Base-by-base conservation (phyloP, 2,329 filamentous ascomycete species). In the Diaporthe sp. region DNA sequence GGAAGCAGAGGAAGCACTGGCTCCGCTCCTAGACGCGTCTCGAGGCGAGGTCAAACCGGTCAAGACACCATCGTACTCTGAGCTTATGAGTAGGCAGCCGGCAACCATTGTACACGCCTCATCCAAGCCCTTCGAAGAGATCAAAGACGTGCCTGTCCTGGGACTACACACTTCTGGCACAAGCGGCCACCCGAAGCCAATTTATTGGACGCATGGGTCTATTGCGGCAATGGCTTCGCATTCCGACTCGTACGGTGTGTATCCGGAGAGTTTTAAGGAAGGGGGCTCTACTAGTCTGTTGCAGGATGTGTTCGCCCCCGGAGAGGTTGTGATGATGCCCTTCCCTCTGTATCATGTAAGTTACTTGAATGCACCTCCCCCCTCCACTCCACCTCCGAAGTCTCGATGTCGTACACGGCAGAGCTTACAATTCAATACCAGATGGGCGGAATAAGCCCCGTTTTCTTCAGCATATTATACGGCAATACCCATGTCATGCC, bases 401-500 rank as follows among this genome's bases (percentile, higher is more conserved):
- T 57, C 28, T 55, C 8, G 53, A 31, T 57, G 25, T 31, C 28
- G 20, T 31, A 28, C 28, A 57, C 17, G 13, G 28, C 13, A 51
- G 17, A 25, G 22, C 63, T 47, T 42, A 44, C 63, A 22, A 31
- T 34, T 51, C 5, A 57, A 55, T 20, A 3, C 9, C 34, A 68
- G 63, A 68, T 68, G 63, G 63, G 63, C 25, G 63, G 63, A 13
- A 25, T 68, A 13, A 51, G 42, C 25, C 63, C 63, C 10, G 63
- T 68, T 20, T 51, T 68, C 31, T 68, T 68, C 42, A 68, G 63
- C 20, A 20, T 68, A 15, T 68, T 68, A 25, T 68, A 68, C 63
- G 63, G 63, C 20, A 68, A 20, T 28, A 68, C 63, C 25, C 63
- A 68, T 49, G 63, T 68, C 22, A 68, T 68, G 63, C 63, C 63